Conservation (phyloP, 805 yeast genomes). For the Torulaspora gathmanii region DNA sequence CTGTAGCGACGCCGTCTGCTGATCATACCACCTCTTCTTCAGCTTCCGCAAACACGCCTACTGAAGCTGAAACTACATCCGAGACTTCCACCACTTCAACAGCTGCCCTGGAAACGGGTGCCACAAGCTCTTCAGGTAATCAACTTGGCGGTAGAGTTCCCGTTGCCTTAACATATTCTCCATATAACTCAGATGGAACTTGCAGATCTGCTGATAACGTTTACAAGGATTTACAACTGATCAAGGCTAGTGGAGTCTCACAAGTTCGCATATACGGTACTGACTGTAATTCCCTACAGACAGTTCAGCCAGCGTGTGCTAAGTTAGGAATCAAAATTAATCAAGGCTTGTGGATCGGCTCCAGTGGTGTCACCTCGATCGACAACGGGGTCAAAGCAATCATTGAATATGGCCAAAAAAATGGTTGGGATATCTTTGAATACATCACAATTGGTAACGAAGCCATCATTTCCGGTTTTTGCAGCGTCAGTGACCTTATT, state of each 20-base stretch:
- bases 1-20: conserved; percentile 20
- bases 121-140: conserved; percentile 26
- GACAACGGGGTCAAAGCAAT: conserved; percentile 54
- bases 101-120: conserved; percentile 23
- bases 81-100: conserved; percentile 17
- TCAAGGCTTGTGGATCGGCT: conserved; percentile 81
- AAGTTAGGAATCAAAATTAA: conserved; percentile 63
- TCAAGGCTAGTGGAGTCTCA: conserved; percentile 56
- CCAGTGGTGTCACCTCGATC: conserved; percentile 63
- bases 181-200: conserved; percentile 61
- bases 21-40: conserved; percentile 15
- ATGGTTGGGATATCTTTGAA: conserved; percentile 71
- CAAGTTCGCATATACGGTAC: conserved; percentile 78
- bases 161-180: conserved; percentile 65
- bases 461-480: conserved; percentile 63
- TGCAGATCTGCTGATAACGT: conserved; percentile 63
- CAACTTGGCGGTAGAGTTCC: conserved; percentile 40
- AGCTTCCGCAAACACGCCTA: conserved; percentile 8
- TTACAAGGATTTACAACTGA: conserved; percentile 51
- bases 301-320: conserved; percentile 58
- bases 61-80: too few species aligned
- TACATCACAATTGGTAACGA: conserved; percentile 84
- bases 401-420: conserved; percentile 46
- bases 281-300: conserved; percentile 68
- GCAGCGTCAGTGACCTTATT: conserved; percentile 57